Conservation (phyloP, 116 monocot genomes). For the Phalaenopsis hybrid region DNA sequence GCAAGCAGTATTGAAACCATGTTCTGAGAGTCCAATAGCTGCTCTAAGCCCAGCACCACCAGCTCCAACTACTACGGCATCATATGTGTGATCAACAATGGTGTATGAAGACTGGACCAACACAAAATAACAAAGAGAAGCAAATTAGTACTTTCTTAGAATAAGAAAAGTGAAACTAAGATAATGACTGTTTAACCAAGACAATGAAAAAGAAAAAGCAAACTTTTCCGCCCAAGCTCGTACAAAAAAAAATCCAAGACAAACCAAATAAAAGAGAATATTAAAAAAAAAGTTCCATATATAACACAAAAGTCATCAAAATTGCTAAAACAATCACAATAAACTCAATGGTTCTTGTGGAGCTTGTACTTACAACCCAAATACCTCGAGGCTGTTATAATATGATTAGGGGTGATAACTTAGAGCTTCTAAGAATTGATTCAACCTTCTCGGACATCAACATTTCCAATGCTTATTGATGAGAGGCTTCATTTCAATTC, state of each 20-base stretch:
- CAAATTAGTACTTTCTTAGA: not conserved
- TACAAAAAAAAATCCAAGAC: not conserved
- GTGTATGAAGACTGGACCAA: constrained; percentile 45
- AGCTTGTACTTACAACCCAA: not conserved
- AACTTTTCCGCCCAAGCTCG: not conserved
- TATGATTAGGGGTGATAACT: not conserved
- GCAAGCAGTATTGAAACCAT: constrained; percentile 97
- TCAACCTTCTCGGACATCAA: not conserved
- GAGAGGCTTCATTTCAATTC: not conserved
- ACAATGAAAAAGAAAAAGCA: not conserved
- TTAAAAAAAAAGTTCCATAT: not conserved
- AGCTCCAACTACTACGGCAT: constrained; percentile 95
- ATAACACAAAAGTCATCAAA: not conserved
- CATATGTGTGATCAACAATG: constrained; percentile 91
- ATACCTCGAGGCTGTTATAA: not conserved
- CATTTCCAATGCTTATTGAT: too few relatives aligned
- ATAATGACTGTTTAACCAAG: not conserved
- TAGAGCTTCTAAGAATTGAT: not conserved
- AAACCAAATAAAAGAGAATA: not conserved
- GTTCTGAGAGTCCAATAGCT: constrained; percentile 91
- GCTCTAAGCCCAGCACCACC: constrained; percentile 95
- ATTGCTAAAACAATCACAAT: not conserved
- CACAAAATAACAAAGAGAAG: constrained; percentile 1
- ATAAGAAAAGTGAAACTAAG: not conserved
- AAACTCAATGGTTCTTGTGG: not conserved